phyloP scores from a whole-genome alignment of 176 grass and related monocot species.

The Hyparrhenia diplandra region DNA sequence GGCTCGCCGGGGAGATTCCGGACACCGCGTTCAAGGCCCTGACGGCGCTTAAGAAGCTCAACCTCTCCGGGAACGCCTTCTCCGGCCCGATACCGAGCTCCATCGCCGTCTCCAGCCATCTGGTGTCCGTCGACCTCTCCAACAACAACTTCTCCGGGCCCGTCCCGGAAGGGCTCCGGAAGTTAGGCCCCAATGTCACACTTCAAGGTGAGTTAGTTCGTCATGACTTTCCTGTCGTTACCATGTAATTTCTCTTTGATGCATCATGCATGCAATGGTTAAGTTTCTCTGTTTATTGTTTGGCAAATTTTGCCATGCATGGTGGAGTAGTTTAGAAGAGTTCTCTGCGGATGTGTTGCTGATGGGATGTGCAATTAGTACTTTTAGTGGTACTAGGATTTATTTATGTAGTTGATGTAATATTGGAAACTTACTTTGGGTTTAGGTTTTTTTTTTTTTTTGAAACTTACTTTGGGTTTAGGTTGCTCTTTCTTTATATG shows the following conservation, averaged over 20 bases:
- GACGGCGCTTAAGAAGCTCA: constrained; percentile 44
- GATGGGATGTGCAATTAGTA: background rate
- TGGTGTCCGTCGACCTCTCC: constrained; percentile 41
- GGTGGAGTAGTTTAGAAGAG: background rate
- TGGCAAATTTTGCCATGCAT: background rate
- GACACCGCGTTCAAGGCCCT: constrained; percentile 38
- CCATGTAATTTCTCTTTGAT: background rate
- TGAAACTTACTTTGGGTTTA: background rate
- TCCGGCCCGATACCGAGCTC: constrained; percentile 58
- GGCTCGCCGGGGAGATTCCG: constrained; percentile 50
- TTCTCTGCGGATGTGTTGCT: background rate
- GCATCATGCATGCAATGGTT: background rate
- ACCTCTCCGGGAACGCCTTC: constrained; percentile 52
- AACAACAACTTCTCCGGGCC: constrained; percentile 62
- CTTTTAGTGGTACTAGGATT: background rate
- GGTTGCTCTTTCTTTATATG: background rate
- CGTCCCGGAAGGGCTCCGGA: constrained; percentile 37
- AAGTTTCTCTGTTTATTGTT: background rate
- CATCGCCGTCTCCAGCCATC: constrained; percentile 28
- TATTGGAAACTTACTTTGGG: no score
- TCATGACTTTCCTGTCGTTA: background rate
- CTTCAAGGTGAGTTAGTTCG: constrained; percentile 50
- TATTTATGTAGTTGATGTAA: background rate
- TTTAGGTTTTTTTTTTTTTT: no score
- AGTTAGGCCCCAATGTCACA: background rate